These are phyloP conservation scores for Biscogniauxia sp. DNA, from an alignment of 2,329 filamentous ascomycete genomes.

Conservation along the genomic window DNA sequence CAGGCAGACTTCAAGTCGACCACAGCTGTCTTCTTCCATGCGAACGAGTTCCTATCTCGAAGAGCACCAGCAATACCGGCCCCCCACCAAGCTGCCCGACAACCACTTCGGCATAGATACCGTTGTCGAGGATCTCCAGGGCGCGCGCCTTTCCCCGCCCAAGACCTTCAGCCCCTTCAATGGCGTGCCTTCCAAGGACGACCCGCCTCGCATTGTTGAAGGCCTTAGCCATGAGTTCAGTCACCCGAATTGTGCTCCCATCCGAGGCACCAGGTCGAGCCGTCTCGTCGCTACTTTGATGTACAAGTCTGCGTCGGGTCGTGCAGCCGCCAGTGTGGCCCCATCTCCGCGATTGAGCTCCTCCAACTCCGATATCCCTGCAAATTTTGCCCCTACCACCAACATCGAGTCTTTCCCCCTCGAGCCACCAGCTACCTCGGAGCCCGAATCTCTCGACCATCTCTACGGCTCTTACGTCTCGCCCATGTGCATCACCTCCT, in stretches of 20 bases:
- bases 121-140: constrained; percentile 56
- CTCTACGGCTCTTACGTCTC: constrained; percentile 66
- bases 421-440: constrained; percentile 51
- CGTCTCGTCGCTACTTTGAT: constrained; percentile 62
- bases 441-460: constrained; percentile 60
- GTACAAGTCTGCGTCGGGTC: constrained; percentile 49
- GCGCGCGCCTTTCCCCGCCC: constrained; percentile 37
- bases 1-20: constrained; percentile 36
- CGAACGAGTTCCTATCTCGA: constrained; percentile 61
- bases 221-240: constrained; percentile 61
- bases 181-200: constrained; percentile 58
- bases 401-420: constrained; percentile 58
- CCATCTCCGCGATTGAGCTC: constrained; percentile 37
- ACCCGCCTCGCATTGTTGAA: constrained; percentile 60
- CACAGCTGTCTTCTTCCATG: constrained; percentile 49
- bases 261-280: constrained; percentile 45
- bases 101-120: constrained; percentile 62
- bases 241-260: constrained; percentile 60
- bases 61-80: constrained; percentile 63
- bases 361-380: constrained; percentile 43
- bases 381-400: constrained; percentile 59
- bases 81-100: constrained; percentile 52
- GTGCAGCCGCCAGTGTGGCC: constrained; percentile 31
- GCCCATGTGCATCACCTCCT: constrained; percentile 63
- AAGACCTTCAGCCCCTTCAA: constrained; percentile 51